A percentile compares a stretch with the other conserved stretches of the same genome.
Evolutionary conservation across 352 stramenopile genomes (phyloP).

Genomic region (Phytophthora chlamydospora): DNA sequence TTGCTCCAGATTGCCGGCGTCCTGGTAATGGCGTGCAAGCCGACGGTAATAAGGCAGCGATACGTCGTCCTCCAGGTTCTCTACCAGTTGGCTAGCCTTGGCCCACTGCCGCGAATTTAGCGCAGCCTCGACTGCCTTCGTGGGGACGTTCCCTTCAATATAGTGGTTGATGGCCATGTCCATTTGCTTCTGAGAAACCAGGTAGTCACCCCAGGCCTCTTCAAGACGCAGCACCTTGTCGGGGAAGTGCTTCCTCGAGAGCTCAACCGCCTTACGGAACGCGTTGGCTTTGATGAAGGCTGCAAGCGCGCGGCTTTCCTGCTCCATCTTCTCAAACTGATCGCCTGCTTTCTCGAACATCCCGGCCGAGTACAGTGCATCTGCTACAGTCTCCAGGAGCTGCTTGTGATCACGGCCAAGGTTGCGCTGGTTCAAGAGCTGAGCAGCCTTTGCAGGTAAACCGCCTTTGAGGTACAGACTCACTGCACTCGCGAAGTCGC

Average conservation of each 20-base stretch:
- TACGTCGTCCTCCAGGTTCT: slow-evolving; percentile 90
- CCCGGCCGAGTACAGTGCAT: slow-evolving; percentile 85
- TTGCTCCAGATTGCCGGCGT: slow-evolving; percentile 82
- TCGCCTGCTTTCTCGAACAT: slow-evolving; percentile 95
- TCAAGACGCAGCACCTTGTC: slow-evolving; percentile 92
- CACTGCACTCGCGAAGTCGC: slow-evolving; percentile 90
- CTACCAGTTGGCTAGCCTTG: slow-evolving; percentile 92
- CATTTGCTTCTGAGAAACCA: slow-evolving; percentile 93
- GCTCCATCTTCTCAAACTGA: slow-evolving; percentile 94
- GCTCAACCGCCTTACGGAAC: slow-evolving; percentile 93
- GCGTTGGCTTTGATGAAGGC: slow-evolving; percentile 93
- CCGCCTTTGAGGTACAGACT: slow-evolving; percentile 94
- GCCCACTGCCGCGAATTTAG: slow-evolving; percentile 94
- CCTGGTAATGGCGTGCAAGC: slow-evolving; percentile 92
- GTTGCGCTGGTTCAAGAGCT: slow-evolving; percentile 88
- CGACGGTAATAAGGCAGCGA: slow-evolving; percentile 91
- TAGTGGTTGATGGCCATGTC: slow-evolving; percentile 98
- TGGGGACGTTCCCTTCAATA: slow-evolving; percentile 93
- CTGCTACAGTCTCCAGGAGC: slow-evolving; percentile 91
- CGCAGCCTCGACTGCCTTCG: slow-evolving; percentile 93
- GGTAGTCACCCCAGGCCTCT: slow-evolving; percentile 93
- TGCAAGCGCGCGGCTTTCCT: slow-evolving; percentile 90
- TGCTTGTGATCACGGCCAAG: slow-evolving; percentile 87
- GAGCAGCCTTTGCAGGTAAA: slow-evolving; percentile 88
- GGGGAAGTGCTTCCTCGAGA: slow-evolving; percentile 91